Conservation (phyloP, 169 alveolate species). For the Babesia caballi region DNA sequence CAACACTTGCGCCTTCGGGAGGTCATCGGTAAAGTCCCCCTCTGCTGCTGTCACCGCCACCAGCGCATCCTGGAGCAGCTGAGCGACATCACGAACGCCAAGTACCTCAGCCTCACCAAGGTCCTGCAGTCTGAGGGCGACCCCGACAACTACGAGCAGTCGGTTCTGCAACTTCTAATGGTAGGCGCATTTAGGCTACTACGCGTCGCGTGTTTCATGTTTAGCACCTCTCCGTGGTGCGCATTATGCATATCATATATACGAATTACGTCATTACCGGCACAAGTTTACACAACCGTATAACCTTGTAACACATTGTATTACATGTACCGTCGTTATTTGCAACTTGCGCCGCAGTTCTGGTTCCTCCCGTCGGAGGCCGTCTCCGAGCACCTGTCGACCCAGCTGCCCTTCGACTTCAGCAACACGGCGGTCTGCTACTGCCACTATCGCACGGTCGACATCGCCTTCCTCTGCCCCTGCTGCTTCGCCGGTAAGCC, state of each 20-base stretch:
- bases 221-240: no score
- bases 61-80: conserved; percentile 64
- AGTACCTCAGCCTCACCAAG: conserved; percentile 38
- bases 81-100: conserved; percentile 60
- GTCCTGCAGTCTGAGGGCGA: conserved; percentile 41
- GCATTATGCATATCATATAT: no score
- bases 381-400: conserved; percentile 73
- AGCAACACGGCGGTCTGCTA: conserved; percentile 81
- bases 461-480: conserved; percentile 80
- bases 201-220: no score
- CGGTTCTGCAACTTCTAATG: conserved; percentile 34
- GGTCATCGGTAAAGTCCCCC: conserved; percentile 33
- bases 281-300: background rate
- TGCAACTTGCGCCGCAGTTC: conserved; percentile 45
- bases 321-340: background rate
- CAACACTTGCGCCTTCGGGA: conserved; percentile 53
- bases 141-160: conserved; percentile 17
- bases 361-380: conserved; percentile 79
- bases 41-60: background rate
- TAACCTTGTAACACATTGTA: background rate
- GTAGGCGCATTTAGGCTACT: background rate
- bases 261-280: no score
- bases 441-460: conserved; percentile 83
- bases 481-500: conserved; percentile 75
- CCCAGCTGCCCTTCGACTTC: conserved; percentile 74